phyloP scores from a whole-genome alignment of 306 rosid species.

The Lathyrus aphaca region DNA sequence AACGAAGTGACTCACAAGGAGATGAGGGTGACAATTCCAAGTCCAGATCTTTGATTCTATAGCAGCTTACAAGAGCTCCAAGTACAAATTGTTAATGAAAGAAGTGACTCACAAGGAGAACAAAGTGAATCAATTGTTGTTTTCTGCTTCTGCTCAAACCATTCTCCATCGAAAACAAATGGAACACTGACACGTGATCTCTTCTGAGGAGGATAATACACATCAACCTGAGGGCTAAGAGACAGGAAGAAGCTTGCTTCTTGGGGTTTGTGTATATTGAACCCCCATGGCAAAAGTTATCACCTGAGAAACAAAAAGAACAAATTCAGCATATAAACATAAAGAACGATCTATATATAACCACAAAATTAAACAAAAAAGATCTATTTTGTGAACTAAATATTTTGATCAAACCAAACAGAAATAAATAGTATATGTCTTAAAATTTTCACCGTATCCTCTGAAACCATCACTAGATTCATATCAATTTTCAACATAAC shows the following conservation, averaged over 20 bases:
- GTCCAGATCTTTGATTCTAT: slow-evolving; percentile 68
- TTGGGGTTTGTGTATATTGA: slow-evolving; percentile 77
- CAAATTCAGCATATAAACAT: slow-evolving; percentile 11
- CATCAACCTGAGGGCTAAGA: slow-evolving; percentile 73
- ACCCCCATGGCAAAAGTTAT: slow-evolving; percentile 74
- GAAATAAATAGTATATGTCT: slow-evolving; percentile 2
- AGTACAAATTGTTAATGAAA: too few relatives aligned
- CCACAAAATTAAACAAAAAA: not conserved
- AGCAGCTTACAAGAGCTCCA: slow-evolving; percentile 70
- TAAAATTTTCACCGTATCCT: too few relatives aligned
- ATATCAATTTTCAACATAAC: too few relatives aligned
- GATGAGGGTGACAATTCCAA: slow-evolving; percentile 48
- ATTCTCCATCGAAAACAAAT: slow-evolving; percentile 59
- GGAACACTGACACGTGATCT: slow-evolving; percentile 81
- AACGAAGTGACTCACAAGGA: slow-evolving; percentile 65
- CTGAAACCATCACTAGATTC: too few relatives aligned
- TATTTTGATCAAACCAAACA: slow-evolving; percentile 19
- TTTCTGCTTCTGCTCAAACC: slow-evolving; percentile 61
- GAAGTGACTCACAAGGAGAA: too few relatives aligned
- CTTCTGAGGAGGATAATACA: slow-evolving; percentile 76
- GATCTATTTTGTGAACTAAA: not conserved
- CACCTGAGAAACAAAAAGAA: slow-evolving; percentile 56
- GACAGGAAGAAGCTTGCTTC: slow-evolving; percentile 68
- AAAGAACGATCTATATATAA: not conserved
- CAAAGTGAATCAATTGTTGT: slow-evolving; percentile 70